phyloP scores from a whole-genome alignment of 1,139 yeast genomes.

The Candida labiduridarum region DNA sequence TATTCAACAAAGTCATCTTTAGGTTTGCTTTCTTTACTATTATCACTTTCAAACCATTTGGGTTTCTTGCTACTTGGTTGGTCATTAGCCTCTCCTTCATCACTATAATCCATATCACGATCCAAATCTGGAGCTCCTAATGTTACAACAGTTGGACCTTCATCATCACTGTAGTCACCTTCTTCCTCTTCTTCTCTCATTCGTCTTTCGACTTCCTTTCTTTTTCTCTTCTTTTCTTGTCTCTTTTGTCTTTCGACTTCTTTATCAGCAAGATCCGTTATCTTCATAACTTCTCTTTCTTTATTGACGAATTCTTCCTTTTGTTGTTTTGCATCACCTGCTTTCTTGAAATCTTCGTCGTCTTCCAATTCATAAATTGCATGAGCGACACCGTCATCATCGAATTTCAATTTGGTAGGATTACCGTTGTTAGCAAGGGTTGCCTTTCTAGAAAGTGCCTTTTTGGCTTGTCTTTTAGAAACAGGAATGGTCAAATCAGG shows the following conservation, averaged over 20 bases:
- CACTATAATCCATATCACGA: conserved; percentile 45
- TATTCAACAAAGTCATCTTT: conserved; percentile 60
- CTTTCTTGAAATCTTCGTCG: conserved; percentile 80
- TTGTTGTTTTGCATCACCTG: conserved; percentile 74
- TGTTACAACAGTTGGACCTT: conserved; percentile 25
- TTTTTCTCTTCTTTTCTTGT: conserved; percentile 84
- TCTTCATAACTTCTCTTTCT: conserved; percentile 70
- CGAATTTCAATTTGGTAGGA: conserved; percentile 81
- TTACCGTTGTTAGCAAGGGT: conserved; percentile 65
- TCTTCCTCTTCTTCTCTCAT: conserved; percentile 46
- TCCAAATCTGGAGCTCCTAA: conserved; percentile 45
- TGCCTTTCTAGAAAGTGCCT: conserved; percentile 84
- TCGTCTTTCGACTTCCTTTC: conserved; percentile 74
- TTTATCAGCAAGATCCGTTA: conserved; percentile 78
- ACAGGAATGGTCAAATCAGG: conserved; percentile 64
- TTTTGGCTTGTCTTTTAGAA: conserved; percentile 86
- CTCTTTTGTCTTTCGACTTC: conserved; percentile 78
- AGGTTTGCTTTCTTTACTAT: conserved; percentile 19
- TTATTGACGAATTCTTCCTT: conserved; percentile 64
- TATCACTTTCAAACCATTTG: conserved; percentile 55
- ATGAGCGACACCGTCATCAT: conserved; percentile 92
- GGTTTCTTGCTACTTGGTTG: conserved; percentile 55
- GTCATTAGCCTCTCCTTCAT: conserved; percentile 26
- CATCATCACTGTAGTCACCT: conserved; percentile 31
- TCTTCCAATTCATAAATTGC: conserved; percentile 88